Evolutionary conservation across 805 yeast species (phyloP).

Genomic region (Saccharomycopsis javanensis): DNA sequence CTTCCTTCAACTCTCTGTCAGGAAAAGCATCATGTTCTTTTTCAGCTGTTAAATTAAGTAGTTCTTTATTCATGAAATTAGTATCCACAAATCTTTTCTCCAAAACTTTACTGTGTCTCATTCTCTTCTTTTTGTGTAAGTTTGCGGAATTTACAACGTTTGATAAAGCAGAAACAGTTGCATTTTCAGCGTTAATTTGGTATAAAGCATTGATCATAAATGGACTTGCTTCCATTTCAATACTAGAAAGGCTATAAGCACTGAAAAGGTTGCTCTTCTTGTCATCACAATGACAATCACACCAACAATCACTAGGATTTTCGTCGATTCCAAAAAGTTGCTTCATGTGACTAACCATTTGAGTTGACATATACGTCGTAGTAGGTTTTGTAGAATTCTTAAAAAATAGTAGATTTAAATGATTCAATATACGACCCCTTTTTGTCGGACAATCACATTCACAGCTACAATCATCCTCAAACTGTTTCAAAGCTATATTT

Average conservation of each 20-base stretch:
- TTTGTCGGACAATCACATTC: constrained; percentile 9
- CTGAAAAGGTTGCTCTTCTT: constrained; percentile 1
- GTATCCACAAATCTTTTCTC: neutral
- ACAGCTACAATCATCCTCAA: constrained; percentile 12
- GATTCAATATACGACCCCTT: constrained; percentile 7
- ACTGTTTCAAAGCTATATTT: constrained; percentile 3
- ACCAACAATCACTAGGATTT: constrained; percentile 11
- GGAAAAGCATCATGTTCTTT: neutral
- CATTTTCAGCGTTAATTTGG: neutral
- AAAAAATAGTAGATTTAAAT: constrained; percentile 7
- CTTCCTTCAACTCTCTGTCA: neutral
- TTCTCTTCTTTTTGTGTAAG: neutral
- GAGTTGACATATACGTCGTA: constrained; percentile 12
- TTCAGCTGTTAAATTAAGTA: neutral
- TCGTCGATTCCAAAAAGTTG: constrained; percentile 7
- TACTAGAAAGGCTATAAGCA: constrained; percentile 1
- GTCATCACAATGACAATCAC: constrained; percentile 15
- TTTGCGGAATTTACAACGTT: neutral
- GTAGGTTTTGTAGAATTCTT: neutral
- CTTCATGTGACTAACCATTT: constrained; percentile 12
- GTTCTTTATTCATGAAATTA: neutral
- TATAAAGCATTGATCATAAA: neutral
- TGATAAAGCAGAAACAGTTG: neutral
- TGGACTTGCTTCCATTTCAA: neutral
- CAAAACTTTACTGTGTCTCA: neutral